Base-by-base conservation (phyloP, 129 eudicot genomes). In the Chrysanthemum makinoi region DNA sequence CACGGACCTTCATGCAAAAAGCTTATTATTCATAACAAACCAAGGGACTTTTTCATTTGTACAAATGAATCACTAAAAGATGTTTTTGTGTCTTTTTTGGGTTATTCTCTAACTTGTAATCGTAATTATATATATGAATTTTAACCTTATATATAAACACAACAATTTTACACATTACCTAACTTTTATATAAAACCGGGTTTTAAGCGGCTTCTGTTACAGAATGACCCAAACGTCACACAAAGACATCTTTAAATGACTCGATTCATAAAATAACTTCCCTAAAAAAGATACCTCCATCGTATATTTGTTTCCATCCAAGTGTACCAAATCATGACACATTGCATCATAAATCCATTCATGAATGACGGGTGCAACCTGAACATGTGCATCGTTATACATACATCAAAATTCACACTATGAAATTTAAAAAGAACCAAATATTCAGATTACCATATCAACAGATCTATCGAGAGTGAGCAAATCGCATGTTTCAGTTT, bases 341-440 rank as follows among this genome's bases (percentile, higher is more conserved):
- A 95, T 95, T 43, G 99, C 97, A 83, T 95, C 99, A 65, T 95
- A 95, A 54, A 96, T 90, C 99, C 99, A 95, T 74, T 95, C 99
- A 68, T 95, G 99, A 69, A 95, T 95, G 57, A 95, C 69, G 1
- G 99, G 99, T 72, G 99, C 99, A 79, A 95, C 86, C 99, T 95
- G 66, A 66, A 83, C 50, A 15, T 46, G 71, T 8, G 76, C 52
- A 28, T 62, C 62, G 64, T 76, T 51, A 72, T 13, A 68, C 14
- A 16, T 5, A 70, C 16, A 53, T 20, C 3, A 51, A 68, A 17
- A 14, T 51, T 15, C 57, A 66, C 64, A 14, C 5, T 48, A 54
- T 5, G 22, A 20, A 44, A 4, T 33, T 33, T 33, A 5, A 33
- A 4, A 58, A 20, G 54, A 58, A 19, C 46, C 6, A 1, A 60